phyloP scores from a whole-genome alignment of 176 grass and related monocot genomes.

The Aegilops speltoides region DNA sequence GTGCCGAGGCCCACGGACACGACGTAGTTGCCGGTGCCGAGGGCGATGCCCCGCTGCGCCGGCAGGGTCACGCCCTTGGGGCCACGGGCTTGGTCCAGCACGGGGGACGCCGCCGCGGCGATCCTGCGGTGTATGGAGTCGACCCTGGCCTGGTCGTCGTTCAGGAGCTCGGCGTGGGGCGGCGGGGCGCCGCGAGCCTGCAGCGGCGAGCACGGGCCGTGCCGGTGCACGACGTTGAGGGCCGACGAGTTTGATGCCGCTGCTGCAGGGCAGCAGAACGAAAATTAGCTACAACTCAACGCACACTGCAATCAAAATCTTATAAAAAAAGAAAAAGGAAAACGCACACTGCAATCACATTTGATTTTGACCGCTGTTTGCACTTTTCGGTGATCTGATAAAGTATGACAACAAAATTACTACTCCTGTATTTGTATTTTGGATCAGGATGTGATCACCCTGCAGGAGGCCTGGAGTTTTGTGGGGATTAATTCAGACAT shows the following conservation, averaged over 20 bases:
- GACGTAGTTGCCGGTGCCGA: constrained; percentile 73
- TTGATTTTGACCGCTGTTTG: background rate
- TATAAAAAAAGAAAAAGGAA: too few species aligned
- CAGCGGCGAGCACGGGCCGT: constrained; percentile 63
- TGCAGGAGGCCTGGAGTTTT: background rate
- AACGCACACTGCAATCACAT: background rate
- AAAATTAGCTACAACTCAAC: background rate
- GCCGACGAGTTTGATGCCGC: constrained; percentile 22
- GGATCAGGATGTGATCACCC: background rate
- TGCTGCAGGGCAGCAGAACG: background rate
- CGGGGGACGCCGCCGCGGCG: background rate
- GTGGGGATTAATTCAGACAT: background rate
- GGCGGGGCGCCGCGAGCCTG: background rate
- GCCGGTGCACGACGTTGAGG: constrained; percentile 52
- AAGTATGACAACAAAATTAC: background rate
- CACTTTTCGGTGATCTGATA: background rate
- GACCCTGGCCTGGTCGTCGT: constrained; percentile 55
- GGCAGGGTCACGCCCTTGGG: constrained; percentile 52
- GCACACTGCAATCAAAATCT: background rate
- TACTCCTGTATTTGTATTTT: background rate
- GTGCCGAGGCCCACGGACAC: constrained; percentile 72
- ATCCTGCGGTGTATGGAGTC: constrained; percentile 45
- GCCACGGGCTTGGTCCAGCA: background rate
- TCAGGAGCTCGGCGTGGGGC: constrained; percentile 43
- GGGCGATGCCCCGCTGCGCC: constrained; percentile 36